Evolutionary conservation across 2,329 filamentous ascomycete genomes (phyloP).

Genomic region (Helotiales sp.): DNA sequence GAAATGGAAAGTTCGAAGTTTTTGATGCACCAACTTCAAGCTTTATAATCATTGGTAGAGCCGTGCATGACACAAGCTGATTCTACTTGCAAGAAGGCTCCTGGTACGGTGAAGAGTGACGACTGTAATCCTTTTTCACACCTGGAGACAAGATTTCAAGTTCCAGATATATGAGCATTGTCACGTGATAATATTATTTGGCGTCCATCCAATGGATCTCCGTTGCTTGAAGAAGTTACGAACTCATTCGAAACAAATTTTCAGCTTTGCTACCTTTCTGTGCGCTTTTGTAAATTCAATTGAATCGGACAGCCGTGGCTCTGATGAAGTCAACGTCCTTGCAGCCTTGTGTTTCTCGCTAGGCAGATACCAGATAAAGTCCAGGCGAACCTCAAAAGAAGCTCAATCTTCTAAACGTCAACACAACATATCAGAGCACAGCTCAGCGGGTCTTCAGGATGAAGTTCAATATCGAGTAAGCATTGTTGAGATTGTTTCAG

Average conservation of each 20-base stretch:
- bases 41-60: too few relatives aligned
- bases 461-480: slow-evolving; percentile 77
- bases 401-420: neutral
- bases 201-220: too few relatives aligned
- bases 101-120: too few relatives aligned
- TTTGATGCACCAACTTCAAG: neutral
- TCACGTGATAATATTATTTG: too few relatives aligned
- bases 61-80: too few relatives aligned
- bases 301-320: too few relatives aligned
- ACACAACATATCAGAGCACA: neutral
- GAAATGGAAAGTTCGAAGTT: neutral
- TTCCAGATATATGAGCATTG: too few relatives aligned
- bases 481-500: slow-evolving; percentile 1
- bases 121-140: too few relatives aligned
- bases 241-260: too few relatives aligned
- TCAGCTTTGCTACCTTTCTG: neutral
- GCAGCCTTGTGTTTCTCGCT: neutral
- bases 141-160: too few relatives aligned
- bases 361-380: neutral
- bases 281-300: too few relatives aligned
- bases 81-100: neutral
- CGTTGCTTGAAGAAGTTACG: too few relatives aligned
- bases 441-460: slow-evolving; percentile 46
- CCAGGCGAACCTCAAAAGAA: neutral
- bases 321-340: neutral